phyloP scores from a whole-genome alignment of 139 green algal genomes.

The Micractinium conductrix region DNA sequence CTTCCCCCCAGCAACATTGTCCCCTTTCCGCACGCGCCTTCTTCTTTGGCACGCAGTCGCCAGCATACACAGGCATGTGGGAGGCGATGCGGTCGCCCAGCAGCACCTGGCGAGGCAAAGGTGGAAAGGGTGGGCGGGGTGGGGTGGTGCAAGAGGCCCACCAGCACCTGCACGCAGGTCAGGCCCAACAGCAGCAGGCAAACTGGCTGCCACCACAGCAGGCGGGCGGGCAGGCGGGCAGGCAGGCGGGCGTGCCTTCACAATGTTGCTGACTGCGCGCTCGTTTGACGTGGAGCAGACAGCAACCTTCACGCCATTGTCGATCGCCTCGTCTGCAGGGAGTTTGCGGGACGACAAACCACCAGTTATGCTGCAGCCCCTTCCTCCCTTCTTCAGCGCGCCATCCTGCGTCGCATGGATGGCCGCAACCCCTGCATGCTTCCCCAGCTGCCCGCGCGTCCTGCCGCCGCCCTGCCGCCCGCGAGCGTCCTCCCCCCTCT shows the following conservation, averaged over 20 bases:
- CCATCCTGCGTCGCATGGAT: no score
- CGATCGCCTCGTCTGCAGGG: conserved; percentile 80
- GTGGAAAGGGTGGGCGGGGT: background rate
- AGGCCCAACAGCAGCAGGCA: background rate
- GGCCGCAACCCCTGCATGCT: no score
- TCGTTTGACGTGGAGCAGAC: conserved; percentile 99
- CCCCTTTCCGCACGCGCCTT: no score
- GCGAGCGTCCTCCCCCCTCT: no score
- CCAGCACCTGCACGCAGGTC: background rate
- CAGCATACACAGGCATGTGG: conserved; percentile 91
- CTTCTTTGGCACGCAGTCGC: conserved; percentile 91
- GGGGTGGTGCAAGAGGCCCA: background rate
- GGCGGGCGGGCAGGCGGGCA: background rate
- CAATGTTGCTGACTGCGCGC: conserved; percentile 93
- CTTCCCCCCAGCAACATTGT: no score
- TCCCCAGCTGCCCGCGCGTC: no score
- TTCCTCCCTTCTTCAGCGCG: no score
- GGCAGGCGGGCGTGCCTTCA: conserved; percentile 83
- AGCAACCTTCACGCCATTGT: conserved; percentile 86
- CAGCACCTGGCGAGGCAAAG: conserved; percentile 17
- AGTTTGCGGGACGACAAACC: no score
- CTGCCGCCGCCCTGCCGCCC: no score
- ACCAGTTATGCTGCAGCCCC: no score
- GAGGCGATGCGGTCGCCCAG: conserved; percentile 19
- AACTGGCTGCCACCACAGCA: background rate